Evolutionary conservation across 2,329 filamentous ascomycete genomes (phyloP).

Genomic region (Aspergillus eucalypticola): DNA sequence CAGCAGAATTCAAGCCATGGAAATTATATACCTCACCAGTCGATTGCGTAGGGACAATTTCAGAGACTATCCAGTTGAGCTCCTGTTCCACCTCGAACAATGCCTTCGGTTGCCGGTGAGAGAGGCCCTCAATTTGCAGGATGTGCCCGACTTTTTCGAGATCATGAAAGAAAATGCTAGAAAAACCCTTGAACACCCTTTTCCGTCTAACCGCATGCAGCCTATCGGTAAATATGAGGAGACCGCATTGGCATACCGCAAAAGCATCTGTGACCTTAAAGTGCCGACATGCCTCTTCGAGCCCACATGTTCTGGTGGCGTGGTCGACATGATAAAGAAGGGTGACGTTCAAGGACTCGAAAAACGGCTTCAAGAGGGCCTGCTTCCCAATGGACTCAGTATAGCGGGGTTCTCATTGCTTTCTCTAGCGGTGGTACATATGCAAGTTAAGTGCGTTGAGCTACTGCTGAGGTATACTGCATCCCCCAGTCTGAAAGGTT

Average conservation of each 20-base stretch:
- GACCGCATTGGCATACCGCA: not conserved
- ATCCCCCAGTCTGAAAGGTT: not conserved
- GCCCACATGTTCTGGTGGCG: not conserved
- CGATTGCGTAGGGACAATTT: no score
- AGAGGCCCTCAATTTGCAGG: not conserved
- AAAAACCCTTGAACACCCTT: not conserved
- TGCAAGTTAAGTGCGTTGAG: not conserved
- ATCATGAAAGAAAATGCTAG: not conserved
- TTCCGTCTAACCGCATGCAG: no score
- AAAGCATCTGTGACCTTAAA: not conserved
- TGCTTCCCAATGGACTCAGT: not conserved
- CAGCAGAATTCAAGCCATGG: no score
- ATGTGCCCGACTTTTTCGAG: not conserved
- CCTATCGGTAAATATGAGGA: no score
- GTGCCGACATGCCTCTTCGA: not conserved
- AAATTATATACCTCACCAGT: no score
- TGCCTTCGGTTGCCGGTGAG: not conserved
- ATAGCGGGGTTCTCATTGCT: not conserved
- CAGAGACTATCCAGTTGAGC: no score
- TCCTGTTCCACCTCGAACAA: not conserved
- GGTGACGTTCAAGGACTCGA: not conserved
- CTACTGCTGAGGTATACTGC: not conserved
- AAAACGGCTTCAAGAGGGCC: not conserved
- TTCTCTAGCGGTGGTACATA: not conserved
- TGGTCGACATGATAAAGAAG: not conserved